Evolutionary conservation across 495 filamentous ascomycete species (phyloP).

Genomic region (Hypoxylon fragiforme): DNA sequence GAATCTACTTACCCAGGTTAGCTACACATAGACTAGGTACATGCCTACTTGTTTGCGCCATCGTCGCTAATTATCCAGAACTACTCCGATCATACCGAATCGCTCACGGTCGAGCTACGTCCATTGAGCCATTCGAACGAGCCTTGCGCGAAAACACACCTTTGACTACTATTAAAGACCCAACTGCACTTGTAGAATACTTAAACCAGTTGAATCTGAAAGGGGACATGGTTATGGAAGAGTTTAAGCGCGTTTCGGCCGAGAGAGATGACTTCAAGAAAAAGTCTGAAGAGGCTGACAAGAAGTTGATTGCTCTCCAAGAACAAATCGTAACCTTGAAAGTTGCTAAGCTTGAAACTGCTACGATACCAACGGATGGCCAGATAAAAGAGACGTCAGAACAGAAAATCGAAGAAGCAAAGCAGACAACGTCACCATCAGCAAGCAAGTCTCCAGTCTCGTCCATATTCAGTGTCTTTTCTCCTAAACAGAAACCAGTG

Average conservation of each 20-base stretch:
- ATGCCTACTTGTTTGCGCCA: background rate
- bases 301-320: slow-evolving; percentile 59
- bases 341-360: slow-evolving; percentile 26
- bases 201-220: slow-evolving; percentile 86
- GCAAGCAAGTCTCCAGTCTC: slow-evolving; percentile 44
- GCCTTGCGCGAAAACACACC: slow-evolving; percentile 89
- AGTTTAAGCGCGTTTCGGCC: slow-evolving; percentile 81
- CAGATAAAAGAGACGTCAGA: slow-evolving; percentile 1
- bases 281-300: slow-evolving; percentile 70
- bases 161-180: slow-evolving; percentile 82
- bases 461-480: slow-evolving; percentile 49
- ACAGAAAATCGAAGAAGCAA: slow-evolving; percentile 10
- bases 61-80: slow-evolving; percentile 53
- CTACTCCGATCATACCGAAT: slow-evolving; percentile 87
- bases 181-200: slow-evolving; percentile 85
- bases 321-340: slow-evolving; percentile 42
- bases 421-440: slow-evolving; percentile 25
- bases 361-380: slow-evolving; percentile 7
- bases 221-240: slow-evolving; percentile 86
- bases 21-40: background rate
- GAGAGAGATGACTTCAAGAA: slow-evolving; percentile 82
- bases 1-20: slow-evolving; percentile 82
- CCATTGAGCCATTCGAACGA: slow-evolving; percentile 92
- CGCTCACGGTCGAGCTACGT: slow-evolving; percentile 79
- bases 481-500: slow-evolving; percentile 49